Evolutionary conservation across 169 alveolate species (phyloP).

Genomic region (Plasmodium sp.): DNA sequence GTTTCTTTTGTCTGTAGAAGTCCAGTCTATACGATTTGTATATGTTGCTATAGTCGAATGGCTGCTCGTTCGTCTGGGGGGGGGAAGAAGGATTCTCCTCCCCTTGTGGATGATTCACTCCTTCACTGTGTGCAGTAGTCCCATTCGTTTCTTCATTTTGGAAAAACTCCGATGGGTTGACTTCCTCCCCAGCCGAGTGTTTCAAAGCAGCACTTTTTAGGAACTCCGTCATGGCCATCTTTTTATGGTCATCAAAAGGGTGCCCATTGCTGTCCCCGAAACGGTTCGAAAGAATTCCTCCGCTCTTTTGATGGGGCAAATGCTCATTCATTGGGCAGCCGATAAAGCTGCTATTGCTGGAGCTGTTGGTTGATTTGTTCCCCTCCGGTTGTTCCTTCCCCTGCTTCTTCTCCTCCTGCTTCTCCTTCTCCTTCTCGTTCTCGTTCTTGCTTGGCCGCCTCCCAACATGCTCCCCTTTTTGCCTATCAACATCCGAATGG

Average conservation of each 20-base stretch:
- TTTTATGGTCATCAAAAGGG: not conserved
- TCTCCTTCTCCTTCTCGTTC: too few species aligned
- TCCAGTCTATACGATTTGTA: constrained; percentile 48
- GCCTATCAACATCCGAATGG: constrained; percentile 39
- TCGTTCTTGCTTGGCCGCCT: not conserved
- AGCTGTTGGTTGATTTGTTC: not conserved
- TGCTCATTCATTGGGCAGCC: not conserved
- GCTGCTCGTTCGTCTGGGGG: not conserved
- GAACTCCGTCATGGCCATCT: not conserved
- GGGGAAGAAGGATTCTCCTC: not conserved
- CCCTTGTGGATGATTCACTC: not conserved
- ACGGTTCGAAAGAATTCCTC: not conserved
- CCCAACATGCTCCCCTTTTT: not conserved
- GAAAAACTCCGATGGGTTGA: not conserved
- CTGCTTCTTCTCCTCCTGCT: too few species aligned
- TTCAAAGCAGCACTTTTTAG: not conserved
- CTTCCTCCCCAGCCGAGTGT: not conserved
- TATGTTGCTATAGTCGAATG: constrained; percentile 9
- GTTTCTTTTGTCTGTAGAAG: constrained; percentile 39
- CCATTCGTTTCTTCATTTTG: not conserved
- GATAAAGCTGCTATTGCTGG: not conserved
- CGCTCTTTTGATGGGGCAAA: not conserved
- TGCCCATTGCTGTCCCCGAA: not conserved
- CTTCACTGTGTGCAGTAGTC: not conserved
- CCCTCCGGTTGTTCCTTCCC: not conserved